phyloP scores from a whole-genome alignment of 257 asterid genomes.

The Nicotiana otophora region DNA sequence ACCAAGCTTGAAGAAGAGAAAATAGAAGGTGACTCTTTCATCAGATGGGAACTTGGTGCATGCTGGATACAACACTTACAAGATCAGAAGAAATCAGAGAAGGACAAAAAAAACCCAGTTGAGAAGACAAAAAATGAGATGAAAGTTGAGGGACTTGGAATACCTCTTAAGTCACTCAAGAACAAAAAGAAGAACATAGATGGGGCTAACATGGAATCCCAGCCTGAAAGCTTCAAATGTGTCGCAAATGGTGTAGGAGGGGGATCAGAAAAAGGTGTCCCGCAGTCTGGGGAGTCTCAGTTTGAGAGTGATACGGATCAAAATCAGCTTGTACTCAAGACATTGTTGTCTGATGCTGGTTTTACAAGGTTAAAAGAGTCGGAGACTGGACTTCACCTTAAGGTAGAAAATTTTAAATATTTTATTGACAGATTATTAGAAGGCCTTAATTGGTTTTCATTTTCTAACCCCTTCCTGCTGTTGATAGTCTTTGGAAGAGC shows the following conservation, averaged over 20 bases:
- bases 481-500: conserved; percentile 74
- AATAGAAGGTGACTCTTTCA: conserved; percentile 47
- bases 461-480: conserved; percentile 27
- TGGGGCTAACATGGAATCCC: conserved; percentile 36
- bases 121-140: conserved; percentile 72
- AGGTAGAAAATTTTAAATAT: conserved; percentile 40
- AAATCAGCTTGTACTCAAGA: conserved; percentile 54
- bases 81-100: conserved; percentile 88
- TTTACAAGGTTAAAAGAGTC: conserved; percentile 74
- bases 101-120: conserved; percentile 62
- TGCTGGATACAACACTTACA: conserved; percentile 98
- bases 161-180: conserved; percentile 79
- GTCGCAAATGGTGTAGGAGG: conserved; percentile 34
- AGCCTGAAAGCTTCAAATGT: conserved; percentile 34
- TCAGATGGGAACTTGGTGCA: conserved; percentile 99
- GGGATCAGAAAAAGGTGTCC: conserved; percentile 39
- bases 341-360: conserved; percentile 63
- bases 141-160: conserved; percentile 98
- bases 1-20: conserved; percentile 72
- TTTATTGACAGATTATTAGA: neutral
- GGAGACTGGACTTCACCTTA: conserved; percentile 80
- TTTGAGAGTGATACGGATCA: conserved; percentile 44
- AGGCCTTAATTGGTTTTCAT: conserved; percentile 13
- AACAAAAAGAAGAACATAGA: conserved; percentile 62
- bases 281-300: conserved; percentile 39